Evolutionary conservation across 2,329 filamentous ascomycete species (phyloP), one percentile per base, ranked within the genome.

Genomic region (Fusarium sambucinum): DNA sequence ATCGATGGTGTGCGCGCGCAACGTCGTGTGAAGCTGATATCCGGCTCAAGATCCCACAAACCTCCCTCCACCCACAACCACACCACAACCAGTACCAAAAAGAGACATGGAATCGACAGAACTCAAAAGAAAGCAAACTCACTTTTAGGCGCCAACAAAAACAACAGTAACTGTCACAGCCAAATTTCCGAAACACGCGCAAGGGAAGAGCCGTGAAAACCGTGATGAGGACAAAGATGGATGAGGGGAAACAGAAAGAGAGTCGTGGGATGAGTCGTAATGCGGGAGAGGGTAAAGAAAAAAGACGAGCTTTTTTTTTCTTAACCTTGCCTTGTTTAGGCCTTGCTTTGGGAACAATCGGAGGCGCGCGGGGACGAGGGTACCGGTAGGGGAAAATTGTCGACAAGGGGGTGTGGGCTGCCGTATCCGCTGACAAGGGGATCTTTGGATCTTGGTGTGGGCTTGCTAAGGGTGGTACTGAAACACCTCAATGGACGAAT

Each of bases 111-210:
- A 66, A 63, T 64, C 42, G 68, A 66, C 64, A 50, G 53, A 51
- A 35, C 54, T 45, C 63, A 57, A 51, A 63, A 51, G 51, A 66
- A 68, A 59, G 44, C 65, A 70, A 68, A 85, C 83, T 85, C 78
- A 85, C 83, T 85, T 84, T 85, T 85, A 79, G 78, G 82, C 82
- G 82, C 82, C 82, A 80, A 80, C 78, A 83, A 83, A 79, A 83
- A 81, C 80, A 80, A 79, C 76, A 78, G 77, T 78, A 79, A 79
- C 75, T 77, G 74, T 79, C 76, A 79, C 74, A 79, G 78, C 76
- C 77, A 79, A 80, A 74, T 73, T 77, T 78, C 77, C 78, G 78
- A 80, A 81, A 80, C 77, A 80, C 78, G 79, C 79, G 79, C 76
- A 81, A 81, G 79, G 80, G 82, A 83, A 83, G 79, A 82, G 80